Evolutionary conservation across 2,329 filamentous ascomycete species (phyloP).

Genomic region (Exutisphaerella laricina): DNA sequence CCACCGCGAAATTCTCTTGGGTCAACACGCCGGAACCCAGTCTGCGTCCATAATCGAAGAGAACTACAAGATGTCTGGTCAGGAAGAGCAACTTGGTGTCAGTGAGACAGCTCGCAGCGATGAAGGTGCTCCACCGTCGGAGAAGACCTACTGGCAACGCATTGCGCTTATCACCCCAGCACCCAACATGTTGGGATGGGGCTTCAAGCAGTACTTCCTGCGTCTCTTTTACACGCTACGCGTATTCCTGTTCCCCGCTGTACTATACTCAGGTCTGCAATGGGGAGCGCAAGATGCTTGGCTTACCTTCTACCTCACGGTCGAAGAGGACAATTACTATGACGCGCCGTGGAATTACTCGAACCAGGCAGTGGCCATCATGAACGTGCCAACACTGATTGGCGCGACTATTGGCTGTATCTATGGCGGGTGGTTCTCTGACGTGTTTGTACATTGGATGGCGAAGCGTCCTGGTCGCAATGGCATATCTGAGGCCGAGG

Average conservation of each 20-base stretch:
- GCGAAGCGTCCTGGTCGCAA: constrained; percentile 43
- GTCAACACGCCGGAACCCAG: constrained; percentile 21
- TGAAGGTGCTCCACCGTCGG: constrained; percentile 15
- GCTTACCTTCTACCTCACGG: constrained; percentile 54
- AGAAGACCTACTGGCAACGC: constrained; percentile 51
- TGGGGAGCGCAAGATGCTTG: constrained; percentile 59
- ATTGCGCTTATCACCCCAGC: constrained; percentile 54
- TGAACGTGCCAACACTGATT: constrained; percentile 53
- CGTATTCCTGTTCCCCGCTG: constrained; percentile 54
- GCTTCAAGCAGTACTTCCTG: constrained; percentile 49
- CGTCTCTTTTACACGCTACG: constrained; percentile 52
- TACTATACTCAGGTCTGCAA: constrained; percentile 53
- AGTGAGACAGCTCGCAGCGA: constrained; percentile 7
- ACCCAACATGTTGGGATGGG: constrained; percentile 49
- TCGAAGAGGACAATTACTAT: constrained; percentile 54
- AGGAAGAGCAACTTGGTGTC: constrained; percentile 5
- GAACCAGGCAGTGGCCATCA: constrained; percentile 50
- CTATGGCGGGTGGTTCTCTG: constrained; percentile 54
- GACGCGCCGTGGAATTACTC: constrained; percentile 51
- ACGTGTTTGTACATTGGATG: constrained; percentile 53
- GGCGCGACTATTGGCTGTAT: constrained; percentile 52
- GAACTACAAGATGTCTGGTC: constrained; percentile 15
- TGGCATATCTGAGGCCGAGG: constrained; percentile 53
- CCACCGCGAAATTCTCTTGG: constrained; percentile 39
- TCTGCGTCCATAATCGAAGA: constrained; percentile 3